Evolutionary conservation across 1,284 basidiomycete species (phyloP).

Genomic region (Erythrobasidium hasegawianum): DNA sequence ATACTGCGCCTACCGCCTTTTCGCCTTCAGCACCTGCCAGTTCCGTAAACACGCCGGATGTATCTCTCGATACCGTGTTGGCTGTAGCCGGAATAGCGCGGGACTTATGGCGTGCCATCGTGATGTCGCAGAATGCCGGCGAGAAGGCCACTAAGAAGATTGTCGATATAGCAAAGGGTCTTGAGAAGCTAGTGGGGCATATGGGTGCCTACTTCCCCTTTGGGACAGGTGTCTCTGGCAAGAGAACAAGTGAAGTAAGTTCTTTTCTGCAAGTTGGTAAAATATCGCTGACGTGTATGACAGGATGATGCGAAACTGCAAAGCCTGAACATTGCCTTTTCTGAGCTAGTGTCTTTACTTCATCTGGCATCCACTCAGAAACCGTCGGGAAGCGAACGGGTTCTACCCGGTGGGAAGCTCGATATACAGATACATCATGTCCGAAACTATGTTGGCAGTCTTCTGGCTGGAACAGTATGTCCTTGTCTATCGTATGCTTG

Average conservation of each 20-base stretch:
- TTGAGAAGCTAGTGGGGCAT: constrained; percentile 62
- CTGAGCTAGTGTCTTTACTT: constrained; percentile 66
- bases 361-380: constrained; percentile 50
- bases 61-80: constrained; percentile 62
- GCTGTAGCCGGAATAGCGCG: constrained; percentile 62
- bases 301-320: constrained; percentile 55
- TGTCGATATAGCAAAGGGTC: constrained; percentile 44
- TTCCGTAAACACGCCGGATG: constrained; percentile 53
- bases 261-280: no score
- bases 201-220: constrained; percentile 84
- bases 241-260: not conserved
- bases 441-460: no score
- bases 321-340: constrained; percentile 68
- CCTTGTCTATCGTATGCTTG: no score
- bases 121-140: constrained; percentile 32
- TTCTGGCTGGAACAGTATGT: no score
- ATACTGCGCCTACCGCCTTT: constrained; percentile 76
- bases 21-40: constrained; percentile 52
- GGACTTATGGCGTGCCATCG: constrained; percentile 62
- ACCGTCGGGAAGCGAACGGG: no score
- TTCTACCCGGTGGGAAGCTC: no score
- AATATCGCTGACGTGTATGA: constrained; percentile 52
- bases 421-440: no score
- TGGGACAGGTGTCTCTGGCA: constrained; percentile 49
- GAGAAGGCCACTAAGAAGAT: not conserved